Evolutionary conservation across 441 rosid genomes (phyloP), one percentile per base, ranked within the genome.

Genomic region (Melastoma candidum): DNA sequence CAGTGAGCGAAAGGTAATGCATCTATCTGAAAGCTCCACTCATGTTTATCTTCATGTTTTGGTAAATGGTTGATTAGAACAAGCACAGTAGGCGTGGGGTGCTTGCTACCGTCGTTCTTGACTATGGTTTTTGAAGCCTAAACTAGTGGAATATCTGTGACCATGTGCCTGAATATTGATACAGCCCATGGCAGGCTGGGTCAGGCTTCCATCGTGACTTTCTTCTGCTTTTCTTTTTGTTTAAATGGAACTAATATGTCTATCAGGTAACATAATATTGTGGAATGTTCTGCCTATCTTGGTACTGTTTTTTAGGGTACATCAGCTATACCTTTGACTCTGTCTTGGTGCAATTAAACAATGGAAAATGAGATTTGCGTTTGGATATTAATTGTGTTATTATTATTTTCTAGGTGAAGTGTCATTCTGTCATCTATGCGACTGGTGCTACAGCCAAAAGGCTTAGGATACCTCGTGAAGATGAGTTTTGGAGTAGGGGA

Each of bases 401-500:
- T 11, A 27, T 46, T 14, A 43, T 51, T 25, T 74, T 64, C 64
- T 76, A 92, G 98, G 95, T 92, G 12, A 85, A 85, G 61, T 82
- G 94, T 58, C 82, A 86, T 70, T 85, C 94, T 68, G 4, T 92
- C 26, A 74, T 92, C 57, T 85, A 49, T 65, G 98, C 98, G 26
- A 92, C 98, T 1, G 98, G 97, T 69, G 98, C 98, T 71, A 82
- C 95, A 43, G 95, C 98, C 44, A 78, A 66, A 71, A 84, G 92
- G 73, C 84, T 92, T 41, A 60, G 66, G 17, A 67, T 92, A 62
- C 98, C 98, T 47, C 88, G 83, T 46, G 98, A 88, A 64, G 97
- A 88, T 61, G 97, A 92, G 61, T 92, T 88, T 64, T 92, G 98
- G 98, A 92, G 98, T 76, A 78, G 90, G 63, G 98, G 98, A 63